Evolutionary conservation across 768 basidiomycete genomes (phyloP).

Genomic region (Phaffia australis): DNA sequence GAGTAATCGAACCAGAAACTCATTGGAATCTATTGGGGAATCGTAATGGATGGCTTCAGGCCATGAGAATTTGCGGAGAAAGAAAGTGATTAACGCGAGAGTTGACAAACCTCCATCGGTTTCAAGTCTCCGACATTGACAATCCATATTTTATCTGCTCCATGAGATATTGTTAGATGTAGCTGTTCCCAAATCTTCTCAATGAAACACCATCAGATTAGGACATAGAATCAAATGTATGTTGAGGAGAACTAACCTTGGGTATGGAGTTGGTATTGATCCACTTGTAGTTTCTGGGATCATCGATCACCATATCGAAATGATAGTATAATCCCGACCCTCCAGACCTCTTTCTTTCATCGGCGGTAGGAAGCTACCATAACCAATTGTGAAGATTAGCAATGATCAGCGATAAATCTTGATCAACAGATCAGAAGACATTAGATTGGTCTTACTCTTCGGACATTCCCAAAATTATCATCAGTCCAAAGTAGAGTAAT

Average conservation of each 20-base stretch:
- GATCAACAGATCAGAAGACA: too few species aligned
- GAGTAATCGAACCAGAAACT: conserved; percentile 59
- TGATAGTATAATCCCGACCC: not conserved
- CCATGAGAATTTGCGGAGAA: not conserved
- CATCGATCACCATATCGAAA: conserved; percentile 47
- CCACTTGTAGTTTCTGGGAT: conserved; percentile 60
- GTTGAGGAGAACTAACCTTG: not conserved
- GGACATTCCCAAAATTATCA: conserved; percentile 66
- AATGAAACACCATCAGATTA: not conserved
- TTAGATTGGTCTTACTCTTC: conserved; percentile 57
- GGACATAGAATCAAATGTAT: not conserved
- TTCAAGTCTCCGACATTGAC: conserved; percentile 68
- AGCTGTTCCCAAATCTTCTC: conserved; percentile 60
- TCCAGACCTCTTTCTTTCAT: conserved; percentile 6
- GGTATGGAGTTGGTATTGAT: conserved; percentile 44
- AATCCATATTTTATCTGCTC: conserved; percentile 55
- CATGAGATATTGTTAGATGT: conserved; percentile 52
- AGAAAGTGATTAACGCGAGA: not conserved
- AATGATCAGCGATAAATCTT: conserved; percentile 44
- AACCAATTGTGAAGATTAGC: conserved; percentile 35
- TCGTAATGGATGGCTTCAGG: too few species aligned
- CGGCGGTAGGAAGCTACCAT: conserved; percentile 8
- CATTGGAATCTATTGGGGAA: conserved; percentile 41
- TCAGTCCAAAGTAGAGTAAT: conserved; percentile 61
- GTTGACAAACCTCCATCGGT: conserved; percentile 47